Evolutionary conservation across 1,284 basidiomycete genomes (phyloP).

Genomic region (Vanrija pseudolonga): DNA sequence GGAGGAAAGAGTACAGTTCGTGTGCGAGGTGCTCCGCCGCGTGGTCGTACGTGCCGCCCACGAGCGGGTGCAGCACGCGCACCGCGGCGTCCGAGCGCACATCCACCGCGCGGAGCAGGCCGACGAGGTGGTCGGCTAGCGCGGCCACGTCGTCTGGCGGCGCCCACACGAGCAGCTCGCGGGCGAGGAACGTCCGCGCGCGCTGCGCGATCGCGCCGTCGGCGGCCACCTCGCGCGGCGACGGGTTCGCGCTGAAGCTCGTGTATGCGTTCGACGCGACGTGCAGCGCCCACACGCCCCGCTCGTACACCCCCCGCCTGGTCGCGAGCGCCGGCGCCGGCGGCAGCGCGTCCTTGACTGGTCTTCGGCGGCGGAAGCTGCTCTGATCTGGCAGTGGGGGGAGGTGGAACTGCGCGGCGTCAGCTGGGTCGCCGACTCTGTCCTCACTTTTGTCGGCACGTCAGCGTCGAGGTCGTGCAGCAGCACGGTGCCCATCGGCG

Average conservation of each 20-base stretch:
- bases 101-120: constrained; percentile 80
- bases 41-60: constrained; percentile 57
- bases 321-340: constrained; percentile 45
- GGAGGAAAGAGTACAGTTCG: constrained; percentile 77
- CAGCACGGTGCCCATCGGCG: constrained; percentile 67
- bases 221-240: constrained; percentile 57
- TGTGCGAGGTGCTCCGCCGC: constrained; percentile 87
- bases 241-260: constrained; percentile 73
- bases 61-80: constrained; percentile 73
- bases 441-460: constrained; percentile 44
- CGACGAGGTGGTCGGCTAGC: constrained; percentile 66
- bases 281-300: constrained; percentile 79
- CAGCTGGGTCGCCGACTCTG: constrained; percentile 50
- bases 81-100: constrained; percentile 80
- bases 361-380: constrained; percentile 1
- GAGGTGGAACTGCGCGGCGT: constrained; percentile 61
- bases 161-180: constrained; percentile 78
- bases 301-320: constrained; percentile 65
- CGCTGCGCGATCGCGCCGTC: constrained; percentile 42
- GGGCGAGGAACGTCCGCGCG: constrained; percentile 71
- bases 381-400: constrained; percentile 55
- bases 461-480: constrained; percentile 60
- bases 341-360: neutral
- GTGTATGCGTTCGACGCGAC: constrained; percentile 78
- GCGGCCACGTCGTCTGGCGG: constrained; percentile 69